These are phyloP conservation scores for Fomitopsis schrenkii DNA, from an alignment of 1,284 basidiomycete genomes.

Conservation along the genomic window DNA sequence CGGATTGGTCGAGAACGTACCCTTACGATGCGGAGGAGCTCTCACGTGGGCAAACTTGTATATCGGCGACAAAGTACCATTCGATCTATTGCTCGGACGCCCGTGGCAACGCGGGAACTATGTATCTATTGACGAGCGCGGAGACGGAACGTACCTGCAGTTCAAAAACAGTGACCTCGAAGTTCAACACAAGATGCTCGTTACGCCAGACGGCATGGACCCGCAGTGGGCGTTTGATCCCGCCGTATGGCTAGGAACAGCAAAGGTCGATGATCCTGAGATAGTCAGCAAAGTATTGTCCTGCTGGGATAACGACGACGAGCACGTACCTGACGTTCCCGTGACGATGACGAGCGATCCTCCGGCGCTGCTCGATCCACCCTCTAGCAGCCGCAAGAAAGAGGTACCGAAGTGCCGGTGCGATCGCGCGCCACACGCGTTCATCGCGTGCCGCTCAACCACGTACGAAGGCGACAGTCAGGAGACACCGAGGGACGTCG, in stretches of 20 bases:
- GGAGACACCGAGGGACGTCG: too few species aligned
- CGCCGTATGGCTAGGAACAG: background rate
- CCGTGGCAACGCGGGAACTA: background rate
- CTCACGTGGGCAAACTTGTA: background rate
- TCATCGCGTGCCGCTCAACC: too few species aligned
- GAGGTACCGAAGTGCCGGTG: too few species aligned
- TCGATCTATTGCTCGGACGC: background rate
- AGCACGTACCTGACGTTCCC: too few species aligned
- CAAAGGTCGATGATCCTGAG: too few species aligned
- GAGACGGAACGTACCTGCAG: background rate
- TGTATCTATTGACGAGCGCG: background rate
- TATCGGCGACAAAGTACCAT: background rate
- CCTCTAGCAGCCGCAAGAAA: too few species aligned
- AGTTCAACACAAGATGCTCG: background rate
- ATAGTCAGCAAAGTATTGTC: too few species aligned
- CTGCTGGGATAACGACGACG: too few species aligned
- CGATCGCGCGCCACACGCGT: too few species aligned
- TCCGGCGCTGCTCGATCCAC: too few species aligned
- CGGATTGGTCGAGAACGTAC: background rate
- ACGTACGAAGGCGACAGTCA: too few species aligned
- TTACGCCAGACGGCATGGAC: background rate
- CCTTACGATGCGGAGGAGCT: background rate
- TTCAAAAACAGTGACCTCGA: background rate
- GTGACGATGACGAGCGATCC: too few species aligned
- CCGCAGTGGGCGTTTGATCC: background rate